Evolutionary conservation across 2,329 filamentous ascomycete genomes (phyloP).

Genomic region (Arachnomyces sp.): DNA sequence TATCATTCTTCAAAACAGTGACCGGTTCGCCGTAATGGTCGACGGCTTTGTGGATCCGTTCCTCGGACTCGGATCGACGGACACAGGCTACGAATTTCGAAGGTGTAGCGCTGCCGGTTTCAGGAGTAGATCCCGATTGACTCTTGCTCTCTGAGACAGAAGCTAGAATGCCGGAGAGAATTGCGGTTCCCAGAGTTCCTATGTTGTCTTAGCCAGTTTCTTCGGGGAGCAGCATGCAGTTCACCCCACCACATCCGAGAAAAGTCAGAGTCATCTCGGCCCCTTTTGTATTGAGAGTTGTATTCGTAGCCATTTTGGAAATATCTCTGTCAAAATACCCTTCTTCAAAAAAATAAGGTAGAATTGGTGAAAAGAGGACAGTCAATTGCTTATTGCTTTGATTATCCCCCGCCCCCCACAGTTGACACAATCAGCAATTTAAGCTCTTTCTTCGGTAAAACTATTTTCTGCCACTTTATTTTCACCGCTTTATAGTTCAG

Average conservation of each 20-base stretch:
- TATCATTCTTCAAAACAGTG: conserved; percentile 63
- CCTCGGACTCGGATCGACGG: conserved; percentile 59
- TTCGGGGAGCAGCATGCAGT: conserved; percentile 56
- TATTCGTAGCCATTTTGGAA: no score
- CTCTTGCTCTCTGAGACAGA: conserved; percentile 54
- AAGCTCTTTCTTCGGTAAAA: no score
- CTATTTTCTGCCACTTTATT: conserved; percentile 17
- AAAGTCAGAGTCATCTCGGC: conserved; percentile 61
- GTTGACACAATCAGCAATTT: background rate
- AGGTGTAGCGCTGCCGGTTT: conserved; percentile 33
- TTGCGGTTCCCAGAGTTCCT: conserved; percentile 82
- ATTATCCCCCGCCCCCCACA: background rate
- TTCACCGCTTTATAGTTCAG: conserved; percentile 16
- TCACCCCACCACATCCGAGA: conserved; percentile 66
- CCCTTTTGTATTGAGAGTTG: no score
- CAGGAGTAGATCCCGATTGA: conserved; percentile 18
- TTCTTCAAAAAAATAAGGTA: no score
- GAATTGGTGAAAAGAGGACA: no score
- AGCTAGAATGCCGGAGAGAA: conserved; percentile 70
- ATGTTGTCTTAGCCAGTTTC: conserved; percentile 33
- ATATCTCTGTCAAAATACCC: no score
- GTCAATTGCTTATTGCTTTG: no score
- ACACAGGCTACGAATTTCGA: conserved; percentile 73
- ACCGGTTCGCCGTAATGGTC: conserved; percentile 56
- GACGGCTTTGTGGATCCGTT: conserved; percentile 60